Percentiles rank a stretch among this genome's conserved stretches.
These are phyloP conservation scores for Cokeromyces recurvatus DNA, from an alignment of 371 early-diverging fungal genomes.

Conservation along the genomic window DNA sequence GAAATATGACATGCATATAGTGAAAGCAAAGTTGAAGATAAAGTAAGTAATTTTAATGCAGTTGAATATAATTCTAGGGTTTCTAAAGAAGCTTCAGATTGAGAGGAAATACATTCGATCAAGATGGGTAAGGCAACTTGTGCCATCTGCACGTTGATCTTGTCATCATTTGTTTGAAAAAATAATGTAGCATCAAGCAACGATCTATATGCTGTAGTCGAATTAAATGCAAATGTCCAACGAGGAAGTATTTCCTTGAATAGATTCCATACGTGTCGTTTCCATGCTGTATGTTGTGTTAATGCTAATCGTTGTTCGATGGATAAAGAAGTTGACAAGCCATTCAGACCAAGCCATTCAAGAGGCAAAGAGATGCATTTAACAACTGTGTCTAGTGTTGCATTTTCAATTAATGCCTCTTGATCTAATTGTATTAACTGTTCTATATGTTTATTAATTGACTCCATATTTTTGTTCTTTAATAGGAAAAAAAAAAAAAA, in stretches of 20 bases:
- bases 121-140: conserved; percentile 14
- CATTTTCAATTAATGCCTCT: not conserved
- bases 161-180: not conserved
- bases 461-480: not conserved
- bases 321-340: not conserved
- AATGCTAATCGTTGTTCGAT: conserved; percentile 3
- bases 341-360: conserved; percentile 3
- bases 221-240: conserved; percentile 19
- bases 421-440: conserved; percentile 1
- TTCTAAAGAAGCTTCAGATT: conserved; percentile 6
- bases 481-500: not conserved
- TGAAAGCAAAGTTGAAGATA: not conserved
- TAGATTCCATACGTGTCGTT: conserved; percentile 22
- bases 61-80: conserved; percentile 11
- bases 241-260: conserved; percentile 19
- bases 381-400: conserved; percentile 2
- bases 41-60: conserved; percentile 1
- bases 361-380: conserved; percentile 1
- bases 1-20: not conserved
- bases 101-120: conserved; percentile 18
- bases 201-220: not conserved
- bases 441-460: not conserved
- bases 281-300: conserved; percentile 17
- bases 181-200: conserved; percentile 4
- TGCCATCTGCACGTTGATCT: conserved; percentile 1